Evolutionary conservation across 768 basidiomycete genomes (phyloP), one percentile per base, ranked within the genome.

Genomic region (Suillus luteus): DNA sequence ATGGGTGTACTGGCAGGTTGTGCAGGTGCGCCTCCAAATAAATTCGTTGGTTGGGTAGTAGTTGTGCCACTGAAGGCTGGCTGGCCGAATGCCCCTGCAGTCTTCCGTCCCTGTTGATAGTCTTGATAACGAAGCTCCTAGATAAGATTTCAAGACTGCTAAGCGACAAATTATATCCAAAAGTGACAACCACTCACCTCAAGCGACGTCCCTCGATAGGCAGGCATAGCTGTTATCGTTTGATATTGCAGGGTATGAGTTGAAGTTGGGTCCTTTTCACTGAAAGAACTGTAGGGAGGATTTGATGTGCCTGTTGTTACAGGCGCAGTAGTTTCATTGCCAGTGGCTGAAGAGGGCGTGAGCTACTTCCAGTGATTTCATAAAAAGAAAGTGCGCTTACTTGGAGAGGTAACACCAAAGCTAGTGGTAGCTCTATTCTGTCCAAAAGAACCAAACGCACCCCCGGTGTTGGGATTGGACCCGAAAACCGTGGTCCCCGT

Each of bases 111-210:
- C 71, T 91, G 89, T 27, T 80, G 75, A 65, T 93, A 92, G 71
- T 93, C 91, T 84, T 92, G 90, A 27, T 84, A 62, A 54, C 90
- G 86, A 43, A 92, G 73, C 82, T 93, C 91, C 90, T 92, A 65
- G 4, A 62, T 14, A 61, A 38, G 49, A 5, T 51, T 59, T 59
- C 46, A 55, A 31, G 24, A 43, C 24, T n/a, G 12, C 3, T 40
- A 12, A 40, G 51, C 10, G 3, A 44, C 40, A 27, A 5, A 41
- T 64, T 70, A 75, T 59, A 31, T 10, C 3, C 60, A 35, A 61
- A 55, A 65, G 58, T 60, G 54, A 65, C 62, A 60, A 63, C 64
- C 49, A 79, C 79, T 57, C 67, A 87, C 92, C 82, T 89, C 93
- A 65, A 92, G 84, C 24, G 93, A 95, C 65, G 84, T 87, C 48